A percentile compares a stretch with the other conserved stretches of the same genome.
Evolutionary conservation across 2,329 filamentous ascomycete species (phyloP).

Genomic region (Epichloe gansuensis): DNA sequence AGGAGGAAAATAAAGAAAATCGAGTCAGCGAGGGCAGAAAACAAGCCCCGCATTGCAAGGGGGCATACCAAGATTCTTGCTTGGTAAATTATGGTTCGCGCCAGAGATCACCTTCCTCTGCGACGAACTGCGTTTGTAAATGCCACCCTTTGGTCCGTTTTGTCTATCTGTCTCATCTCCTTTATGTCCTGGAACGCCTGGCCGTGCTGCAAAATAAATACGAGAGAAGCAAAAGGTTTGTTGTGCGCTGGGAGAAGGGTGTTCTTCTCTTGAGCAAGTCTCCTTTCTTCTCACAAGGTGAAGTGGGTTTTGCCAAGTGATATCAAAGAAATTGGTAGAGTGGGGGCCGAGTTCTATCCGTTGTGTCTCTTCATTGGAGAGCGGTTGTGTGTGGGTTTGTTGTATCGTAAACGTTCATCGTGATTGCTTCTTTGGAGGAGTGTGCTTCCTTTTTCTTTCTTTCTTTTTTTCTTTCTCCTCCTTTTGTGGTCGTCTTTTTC

Average conservation of each 20-base stretch:
- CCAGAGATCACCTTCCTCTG: too few relatives aligned
- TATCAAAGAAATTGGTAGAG: background rate
- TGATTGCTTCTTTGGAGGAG: background rate
- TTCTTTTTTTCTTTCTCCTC: background rate
- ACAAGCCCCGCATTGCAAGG: too few relatives aligned
- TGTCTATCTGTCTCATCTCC: background rate
- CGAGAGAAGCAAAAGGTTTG: background rate
- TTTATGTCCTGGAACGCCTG: conserved; percentile 1
- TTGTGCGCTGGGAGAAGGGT: background rate
- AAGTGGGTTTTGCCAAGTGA: background rate
- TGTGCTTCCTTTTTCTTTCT: background rate
- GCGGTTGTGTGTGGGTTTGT: background rate
- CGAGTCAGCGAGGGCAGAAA: too few relatives aligned
- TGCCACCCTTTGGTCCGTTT: background rate
- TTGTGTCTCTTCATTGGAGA: conserved; percentile 1
- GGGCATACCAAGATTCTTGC: too few relatives aligned
- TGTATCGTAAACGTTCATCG: conserved; percentile 1
- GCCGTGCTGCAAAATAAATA: conserved; percentile 1
- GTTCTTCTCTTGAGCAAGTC: background rate
- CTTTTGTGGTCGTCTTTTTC: background rate
- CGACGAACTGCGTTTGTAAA: background rate
- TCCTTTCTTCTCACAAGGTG: background rate
- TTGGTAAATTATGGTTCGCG: too few relatives aligned
- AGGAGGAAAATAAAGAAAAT: too few relatives aligned
- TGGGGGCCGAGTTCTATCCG: conserved; percentile 2